phyloP scores from a whole-genome alignment of 1,284 basidiomycete species.

The Omphalotus olearius region DNA sequence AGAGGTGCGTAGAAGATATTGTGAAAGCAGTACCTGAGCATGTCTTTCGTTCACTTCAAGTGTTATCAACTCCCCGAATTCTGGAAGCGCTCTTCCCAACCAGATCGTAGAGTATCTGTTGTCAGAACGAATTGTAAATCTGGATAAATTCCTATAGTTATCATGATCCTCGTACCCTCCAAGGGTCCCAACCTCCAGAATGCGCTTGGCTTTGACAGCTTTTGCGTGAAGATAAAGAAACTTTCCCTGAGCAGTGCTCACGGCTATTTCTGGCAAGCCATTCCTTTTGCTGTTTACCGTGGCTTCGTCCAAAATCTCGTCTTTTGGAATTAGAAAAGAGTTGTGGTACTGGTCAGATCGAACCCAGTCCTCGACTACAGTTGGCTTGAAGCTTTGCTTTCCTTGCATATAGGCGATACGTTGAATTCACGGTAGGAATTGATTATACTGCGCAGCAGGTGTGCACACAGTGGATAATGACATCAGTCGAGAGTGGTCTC shows the following conservation, averaged over 20 bases:
- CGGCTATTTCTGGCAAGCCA: slow-evolving; percentile 48
- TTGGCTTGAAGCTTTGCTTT: slow-evolving; percentile 7
- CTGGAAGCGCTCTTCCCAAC: slow-evolving; percentile 45
- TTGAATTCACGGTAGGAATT: no score
- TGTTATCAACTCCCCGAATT: slow-evolving; percentile 45
- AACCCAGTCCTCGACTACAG: slow-evolving; percentile 37
- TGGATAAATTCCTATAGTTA: neutral
- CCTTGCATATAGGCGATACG: no score
- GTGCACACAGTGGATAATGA: no score
- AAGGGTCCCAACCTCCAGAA: slow-evolving; percentile 60
- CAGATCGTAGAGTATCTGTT: slow-evolving; percentile 7
- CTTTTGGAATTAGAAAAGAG: slow-evolving; percentile 10
- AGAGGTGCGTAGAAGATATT: neutral
- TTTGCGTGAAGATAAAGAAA: slow-evolving; percentile 46
- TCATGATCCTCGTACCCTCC: slow-evolving; percentile 35
- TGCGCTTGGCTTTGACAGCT: slow-evolving; percentile 44
- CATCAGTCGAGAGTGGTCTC: no score
- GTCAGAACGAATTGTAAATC: no score
- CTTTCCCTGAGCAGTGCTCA: slow-evolving; percentile 56
- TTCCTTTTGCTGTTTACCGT: slow-evolving; percentile 41
- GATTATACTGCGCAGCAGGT: no score
- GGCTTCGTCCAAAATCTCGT: slow-evolving; percentile 29
- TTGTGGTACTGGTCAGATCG: slow-evolving; percentile 26
- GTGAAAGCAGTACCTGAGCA: slow-evolving; percentile 33
- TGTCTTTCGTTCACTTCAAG: slow-evolving; percentile 45